A percentile compares a stretch with the other conserved stretches of the same genome.
phyloP scores from a whole-genome alignment of 2,329 filamentous ascomycete species.

The Fusarium caatingaense region DNA sequence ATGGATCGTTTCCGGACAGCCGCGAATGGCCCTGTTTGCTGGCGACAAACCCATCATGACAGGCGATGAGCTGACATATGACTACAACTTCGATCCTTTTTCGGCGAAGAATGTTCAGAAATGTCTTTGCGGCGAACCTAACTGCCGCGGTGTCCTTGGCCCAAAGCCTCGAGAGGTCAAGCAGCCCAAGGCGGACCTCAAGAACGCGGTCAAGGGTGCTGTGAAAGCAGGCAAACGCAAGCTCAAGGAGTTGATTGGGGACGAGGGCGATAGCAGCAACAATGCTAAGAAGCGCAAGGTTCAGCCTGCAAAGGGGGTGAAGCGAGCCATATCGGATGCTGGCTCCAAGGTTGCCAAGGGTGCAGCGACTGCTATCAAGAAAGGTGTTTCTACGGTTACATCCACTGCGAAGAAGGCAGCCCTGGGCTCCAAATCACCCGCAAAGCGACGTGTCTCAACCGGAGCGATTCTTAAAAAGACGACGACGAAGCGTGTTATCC shows the following conservation, averaged over 20 bases:
- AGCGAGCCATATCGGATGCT: slow-evolving; percentile 51
- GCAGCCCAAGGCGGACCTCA: slow-evolving; percentile 58
- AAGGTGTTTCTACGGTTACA: slow-evolving; percentile 50
- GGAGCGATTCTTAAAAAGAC: slow-evolving; percentile 47
- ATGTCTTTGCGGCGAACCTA: slow-evolving; percentile 71
- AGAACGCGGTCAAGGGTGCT: slow-evolving; percentile 53
- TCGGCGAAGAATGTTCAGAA: slow-evolving; percentile 75
- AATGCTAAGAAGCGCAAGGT: slow-evolving; percentile 63
- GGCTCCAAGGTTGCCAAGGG: slow-evolving; percentile 53
- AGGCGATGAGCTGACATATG: slow-evolving; percentile 95
- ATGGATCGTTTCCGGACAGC: slow-evolving; percentile 93
- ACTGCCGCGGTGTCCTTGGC: slow-evolving; percentile 73
- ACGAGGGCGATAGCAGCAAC: slow-evolving; percentile 54
- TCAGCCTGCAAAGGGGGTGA: slow-evolving; percentile 49
- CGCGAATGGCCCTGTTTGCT: slow-evolving; percentile 96
- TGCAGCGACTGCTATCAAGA: slow-evolving; percentile 53
- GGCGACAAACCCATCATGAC: slow-evolving; percentile 91
- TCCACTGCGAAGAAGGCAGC: slow-evolving; percentile 46
- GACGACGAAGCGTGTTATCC: slow-evolving; percentile 46
- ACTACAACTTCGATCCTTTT: slow-evolving; percentile 80
- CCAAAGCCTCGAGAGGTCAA: slow-evolving; percentile 70
- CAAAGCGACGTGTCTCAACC: slow-evolving; percentile 44
- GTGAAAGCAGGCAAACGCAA: slow-evolving; percentile 67
- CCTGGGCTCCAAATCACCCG: slow-evolving; percentile 41
- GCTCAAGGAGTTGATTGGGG: slow-evolving; percentile 63